Conservation (phyloP, 768 basidiomycete genomes). For the Termitomyces sp. region DNA sequence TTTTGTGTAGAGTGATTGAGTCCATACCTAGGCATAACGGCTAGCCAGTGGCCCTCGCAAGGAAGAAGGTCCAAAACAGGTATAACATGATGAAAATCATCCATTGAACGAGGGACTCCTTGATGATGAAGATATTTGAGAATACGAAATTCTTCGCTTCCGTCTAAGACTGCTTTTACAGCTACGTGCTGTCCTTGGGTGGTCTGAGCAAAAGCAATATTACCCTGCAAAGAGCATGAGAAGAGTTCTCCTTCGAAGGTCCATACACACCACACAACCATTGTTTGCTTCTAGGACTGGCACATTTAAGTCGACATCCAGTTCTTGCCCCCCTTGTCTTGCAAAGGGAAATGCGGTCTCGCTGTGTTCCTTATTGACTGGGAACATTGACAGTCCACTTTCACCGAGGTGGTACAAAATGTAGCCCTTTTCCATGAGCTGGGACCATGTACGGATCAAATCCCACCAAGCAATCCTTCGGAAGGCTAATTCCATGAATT, state of each 20-base stretch:
- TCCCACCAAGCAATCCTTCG: not conserved
- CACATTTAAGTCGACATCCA: not conserved
- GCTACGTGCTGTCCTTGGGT: too few species aligned
- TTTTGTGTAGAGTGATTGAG: too few species aligned
- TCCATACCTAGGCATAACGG: conserved; percentile 21
- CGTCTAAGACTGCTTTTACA: too few species aligned
- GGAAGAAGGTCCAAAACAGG: too few species aligned
- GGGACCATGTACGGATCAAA: not conserved
- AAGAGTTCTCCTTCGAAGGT: not conserved
- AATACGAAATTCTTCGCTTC: too few species aligned
- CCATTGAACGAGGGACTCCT: not conserved
- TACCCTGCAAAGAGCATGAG: not conserved
- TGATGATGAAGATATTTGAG: not conserved
- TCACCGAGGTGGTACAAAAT: not conserved
- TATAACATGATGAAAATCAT: too few species aligned
- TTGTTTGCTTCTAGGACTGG: not conserved
- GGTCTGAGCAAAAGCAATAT: too few species aligned
- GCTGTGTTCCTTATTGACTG: not conserved
- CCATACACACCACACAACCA: not conserved
- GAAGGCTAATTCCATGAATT: not conserved
- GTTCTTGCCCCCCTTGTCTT: not conserved
- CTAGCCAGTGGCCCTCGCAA: not conserved
- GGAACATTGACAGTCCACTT: not conserved
- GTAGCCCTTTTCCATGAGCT: not conserved
- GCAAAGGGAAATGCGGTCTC: conserved; percentile 1